phyloP scores from a whole-genome alignment of 2,329 filamentous ascomycete species.

The Penicillium sp. region DNA sequence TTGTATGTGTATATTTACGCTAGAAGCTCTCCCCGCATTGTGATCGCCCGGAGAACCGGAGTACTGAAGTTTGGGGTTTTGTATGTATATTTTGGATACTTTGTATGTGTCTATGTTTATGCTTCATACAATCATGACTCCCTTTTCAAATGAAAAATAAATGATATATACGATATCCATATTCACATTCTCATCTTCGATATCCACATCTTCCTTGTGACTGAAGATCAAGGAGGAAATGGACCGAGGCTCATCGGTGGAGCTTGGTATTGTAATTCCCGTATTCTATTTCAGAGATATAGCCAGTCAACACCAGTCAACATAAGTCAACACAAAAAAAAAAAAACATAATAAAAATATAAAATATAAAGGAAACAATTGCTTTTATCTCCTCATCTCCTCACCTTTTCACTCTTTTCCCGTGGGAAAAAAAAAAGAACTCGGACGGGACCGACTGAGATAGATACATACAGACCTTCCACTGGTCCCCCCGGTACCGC shows the following conservation, averaged over 20 bases:
- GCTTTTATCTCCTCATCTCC: too few relatives aligned
- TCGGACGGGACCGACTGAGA: constrained; percentile 12
- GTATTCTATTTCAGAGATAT: background rate
- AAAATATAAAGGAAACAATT: background rate
- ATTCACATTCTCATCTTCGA: background rate
- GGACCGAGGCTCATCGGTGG: constrained; percentile 7
- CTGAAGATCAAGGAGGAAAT: background rate
- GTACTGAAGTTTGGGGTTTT: background rate
- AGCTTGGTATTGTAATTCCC: background rate
- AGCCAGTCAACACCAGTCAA: background rate
- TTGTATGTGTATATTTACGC: background rate
- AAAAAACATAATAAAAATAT: too few relatives aligned
- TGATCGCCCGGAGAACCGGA: constrained; percentile 9
- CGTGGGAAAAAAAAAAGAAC: background rate
- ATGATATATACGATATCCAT: too few relatives aligned
- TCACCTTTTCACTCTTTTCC: constrained; percentile 1
- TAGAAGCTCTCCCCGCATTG: constrained; percentile 8
- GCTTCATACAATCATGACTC: background rate
- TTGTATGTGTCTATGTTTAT: background rate
- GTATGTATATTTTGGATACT: background rate
- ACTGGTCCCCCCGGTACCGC: constrained; percentile 2
- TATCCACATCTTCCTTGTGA: background rate
- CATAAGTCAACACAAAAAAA: background rate
- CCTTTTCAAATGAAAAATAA: background rate
- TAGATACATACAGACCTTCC: background rate